These are phyloP conservation scores for Penicillium argentinense DNA, from an alignment of 495 filamentous ascomycete genomes.

Conservation along the genomic window DNA sequence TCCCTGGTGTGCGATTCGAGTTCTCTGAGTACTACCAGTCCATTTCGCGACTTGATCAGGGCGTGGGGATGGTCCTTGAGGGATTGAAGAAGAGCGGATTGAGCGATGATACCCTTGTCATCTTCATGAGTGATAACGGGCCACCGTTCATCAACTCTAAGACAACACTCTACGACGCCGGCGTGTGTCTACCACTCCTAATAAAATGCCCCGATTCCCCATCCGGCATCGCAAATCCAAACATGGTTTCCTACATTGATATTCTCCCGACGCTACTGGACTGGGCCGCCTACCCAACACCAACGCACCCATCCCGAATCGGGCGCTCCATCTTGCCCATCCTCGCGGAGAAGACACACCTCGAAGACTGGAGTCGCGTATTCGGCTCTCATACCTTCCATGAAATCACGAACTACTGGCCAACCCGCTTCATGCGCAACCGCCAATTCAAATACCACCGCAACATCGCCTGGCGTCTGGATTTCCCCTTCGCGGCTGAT, in stretches of 20 bases:
- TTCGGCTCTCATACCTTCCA: conserved; percentile 53
- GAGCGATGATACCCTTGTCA: conserved; percentile 36
- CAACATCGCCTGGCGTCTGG: conserved; percentile 44
- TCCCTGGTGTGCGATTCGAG: conserved; percentile 37
- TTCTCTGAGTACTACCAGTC: conserved; percentile 44
- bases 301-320: conserved; percentile 5
- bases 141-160: conserved; percentile 51
- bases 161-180: conserved; percentile 48
- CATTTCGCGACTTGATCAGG: conserved; percentile 40
- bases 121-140: conserved; percentile 49
- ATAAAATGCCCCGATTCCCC: conserved; percentile 30
- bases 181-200: conserved; percentile 42
- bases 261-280: conserved; percentile 45
- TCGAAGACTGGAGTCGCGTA: conserved; percentile 29
- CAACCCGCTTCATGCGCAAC: conserved; percentile 44
- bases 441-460: conserved; percentile 46
- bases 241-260: conserved; percentile 47
- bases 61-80: conserved; percentile 40
- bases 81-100: conserved; percentile 29
- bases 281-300: conserved; percentile 26
- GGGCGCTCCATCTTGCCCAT: conserved; percentile 43
- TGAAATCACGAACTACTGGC: conserved; percentile 49
- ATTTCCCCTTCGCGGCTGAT: conserved; percentile 48
- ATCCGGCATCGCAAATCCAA: conserved; percentile 32
- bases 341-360: conserved; percentile 16